Base-by-base conservation (phyloP, 2,329 filamentous ascomycete genomes). In the Parastagonospora nodorum region DNA sequence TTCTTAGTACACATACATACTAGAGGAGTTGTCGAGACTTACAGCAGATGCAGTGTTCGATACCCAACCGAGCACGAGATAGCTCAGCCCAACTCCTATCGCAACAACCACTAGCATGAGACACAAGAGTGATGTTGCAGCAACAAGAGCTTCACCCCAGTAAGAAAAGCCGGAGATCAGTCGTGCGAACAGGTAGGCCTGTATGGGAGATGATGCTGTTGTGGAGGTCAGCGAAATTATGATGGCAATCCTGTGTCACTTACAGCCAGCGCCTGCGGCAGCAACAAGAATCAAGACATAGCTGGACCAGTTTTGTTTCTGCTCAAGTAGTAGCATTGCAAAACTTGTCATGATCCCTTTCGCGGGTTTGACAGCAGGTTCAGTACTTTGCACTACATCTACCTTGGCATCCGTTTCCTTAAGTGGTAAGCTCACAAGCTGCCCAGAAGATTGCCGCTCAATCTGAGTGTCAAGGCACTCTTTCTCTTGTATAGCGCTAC, bases 91-190 rank as follows among this genome's bases (percentile, higher is more conserved):
- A 5, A 65, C 39, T 14, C 58, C 59, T 8, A 53, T 24, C n/a
- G 62, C 63, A 14, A 66, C 50, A 8, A 48, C 49, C n/a, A 59
- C 48, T 16, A 56, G 58, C 53, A 61, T 61, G n/a, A 59, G 42
- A 85, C 93, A 56, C 63, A 72, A 5, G 77, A 72, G 14, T 12
- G 43, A 57, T 1, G 51, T 61, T 9, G 57, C 48, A 0, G 42
- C 30, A 2, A 42, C 39, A 4, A 67, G 54, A 4, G 54, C 53
- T 12, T 61, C 57, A 14, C 52, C 56, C 48, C 50, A 61, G 19
- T 48, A 61, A 1, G 55, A 47, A 28, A 66, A 67, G 7, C 53
- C 57, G 4, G 64, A 62, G 16, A 67, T 66, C 2, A 67, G 45
- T 8, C 54, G 37, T 4, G 51, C 64, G 38, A 67, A 67, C 1